Conservation (phyloP, 2,329 filamentous ascomycete species). For the Lecanosticta acicola region DNA sequence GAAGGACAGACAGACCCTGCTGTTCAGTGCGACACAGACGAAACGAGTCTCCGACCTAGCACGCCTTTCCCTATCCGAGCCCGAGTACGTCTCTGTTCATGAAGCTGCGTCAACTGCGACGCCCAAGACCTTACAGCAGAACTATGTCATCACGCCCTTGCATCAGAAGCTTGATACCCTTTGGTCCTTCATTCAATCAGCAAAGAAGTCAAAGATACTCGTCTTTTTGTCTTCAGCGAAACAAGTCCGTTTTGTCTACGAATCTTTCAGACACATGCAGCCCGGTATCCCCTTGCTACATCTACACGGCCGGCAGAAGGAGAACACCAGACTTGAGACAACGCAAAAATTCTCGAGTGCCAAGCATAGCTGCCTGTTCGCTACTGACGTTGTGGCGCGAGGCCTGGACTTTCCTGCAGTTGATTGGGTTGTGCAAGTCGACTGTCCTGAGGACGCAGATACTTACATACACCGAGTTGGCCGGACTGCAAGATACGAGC, state of each 20-base stretch:
- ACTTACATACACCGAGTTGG: conserved; percentile 97
- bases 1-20: conserved; percentile 75
- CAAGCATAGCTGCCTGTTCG: conserved; percentile 82
- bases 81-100: conserved; percentile 93
- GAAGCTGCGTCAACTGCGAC: conserved; percentile 75
- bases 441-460: conserved; percentile 92
- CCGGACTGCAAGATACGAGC: conserved; percentile 87
- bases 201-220: conserved; percentile 88
- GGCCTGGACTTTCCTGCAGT: conserved; percentile 94
- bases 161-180: conserved; percentile 86
- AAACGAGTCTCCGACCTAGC: conserved; percentile 90
- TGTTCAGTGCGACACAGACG: conserved; percentile 95
- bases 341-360: conserved; percentile 75
- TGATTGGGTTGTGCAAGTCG: conserved; percentile 98
- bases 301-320: conserved; percentile 89
- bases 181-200: conserved; percentile 86
- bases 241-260: conserved; percentile 92
- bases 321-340: conserved; percentile 79
- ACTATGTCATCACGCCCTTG: conserved; percentile 81
- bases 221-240: conserved; percentile 95
- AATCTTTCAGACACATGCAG: conserved; percentile 85
- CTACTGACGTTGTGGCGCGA: conserved; percentile 89
- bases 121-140: conserved; percentile 77
- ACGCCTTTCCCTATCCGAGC: conserved; percentile 77
- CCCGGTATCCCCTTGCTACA: conserved; percentile 91